phyloP scores from a whole-genome alignment of 176 grass and related monocot genomes.

The Paspalum vaginatum region DNA sequence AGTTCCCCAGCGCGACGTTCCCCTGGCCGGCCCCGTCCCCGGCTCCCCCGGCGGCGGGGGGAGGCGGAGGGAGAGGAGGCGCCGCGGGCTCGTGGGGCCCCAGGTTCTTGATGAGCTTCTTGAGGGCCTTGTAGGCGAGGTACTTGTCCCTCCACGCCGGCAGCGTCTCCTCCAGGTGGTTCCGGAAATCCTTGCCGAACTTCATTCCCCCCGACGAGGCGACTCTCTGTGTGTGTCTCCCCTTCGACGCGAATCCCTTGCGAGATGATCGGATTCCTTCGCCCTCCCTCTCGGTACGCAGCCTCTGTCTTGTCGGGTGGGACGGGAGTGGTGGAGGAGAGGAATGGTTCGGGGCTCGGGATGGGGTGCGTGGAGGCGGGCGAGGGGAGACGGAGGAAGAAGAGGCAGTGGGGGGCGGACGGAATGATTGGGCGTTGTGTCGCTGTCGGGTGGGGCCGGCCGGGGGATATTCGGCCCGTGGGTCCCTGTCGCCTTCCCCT shows the following conservation, averaged over 20 bases:
- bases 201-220: conserved; percentile 56
- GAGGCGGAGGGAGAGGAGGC: background rate
- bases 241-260: background rate
- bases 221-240: background rate
- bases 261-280: background rate
- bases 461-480: conserved; percentile 37
- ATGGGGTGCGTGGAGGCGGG: background rate
- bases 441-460: background rate
- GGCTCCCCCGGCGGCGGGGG: background rate
- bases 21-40: background rate
- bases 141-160: conserved; percentile 98
- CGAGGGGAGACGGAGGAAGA: background rate
- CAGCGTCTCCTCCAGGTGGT: conserved; percentile 89
- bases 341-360: background rate
- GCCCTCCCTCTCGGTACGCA: too few species aligned
- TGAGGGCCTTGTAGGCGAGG: conserved; percentile 88
- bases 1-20: conserved; percentile 54
- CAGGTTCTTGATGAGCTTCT: conserved; percentile 97
- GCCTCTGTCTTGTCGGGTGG: background rate
- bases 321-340: conserved; percentile 8
- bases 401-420: background rate
- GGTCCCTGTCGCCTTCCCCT: conserved; percentile 27
- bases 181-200: conserved; percentile 96
- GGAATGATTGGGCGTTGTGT: conserved; percentile 27
- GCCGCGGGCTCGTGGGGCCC: conserved; percentile 35